Percentiles rank a stretch among this genome's conserved stretches.
Evolutionary conservation across 805 yeast genomes (phyloP).

Genomic region (Zygoascus bituminiphila): DNA sequence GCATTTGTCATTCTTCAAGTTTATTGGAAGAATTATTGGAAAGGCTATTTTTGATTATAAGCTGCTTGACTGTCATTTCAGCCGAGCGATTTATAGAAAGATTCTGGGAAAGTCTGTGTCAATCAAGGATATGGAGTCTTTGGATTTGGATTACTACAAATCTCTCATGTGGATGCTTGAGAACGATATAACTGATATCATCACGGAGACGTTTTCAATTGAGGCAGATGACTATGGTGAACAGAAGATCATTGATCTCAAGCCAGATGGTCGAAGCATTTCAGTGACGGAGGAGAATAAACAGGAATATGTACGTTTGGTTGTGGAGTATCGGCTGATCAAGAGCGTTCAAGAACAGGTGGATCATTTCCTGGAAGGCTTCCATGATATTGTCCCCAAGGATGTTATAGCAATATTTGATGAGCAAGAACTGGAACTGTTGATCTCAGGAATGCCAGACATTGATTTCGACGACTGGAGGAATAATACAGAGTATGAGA

Average conservation of each 20-base stretch:
- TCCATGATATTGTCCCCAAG: conserved; percentile 81
- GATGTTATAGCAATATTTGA: conserved; percentile 81
- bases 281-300: conserved; percentile 88
- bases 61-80: conserved; percentile 87
- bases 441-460: conserved; percentile 92
- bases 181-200: conserved; percentile 91
- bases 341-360: conserved; percentile 81
- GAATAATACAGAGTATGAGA: conserved; percentile 66
- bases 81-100: conserved; percentile 87
- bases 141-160: conserved; percentile 87
- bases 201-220: conserved; percentile 88
- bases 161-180: conserved; percentile 93
- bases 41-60: conserved; percentile 86
- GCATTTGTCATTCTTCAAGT: conserved; percentile 85
- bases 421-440: conserved; percentile 88
- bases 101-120: conserved; percentile 73
- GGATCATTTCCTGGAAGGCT: conserved; percentile 76
- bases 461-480: conserved; percentile 96
- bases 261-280: conserved; percentile 72
- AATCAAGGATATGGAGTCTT: conserved; percentile 86
- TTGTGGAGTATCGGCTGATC: conserved; percentile 80
- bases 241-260: conserved; percentile 71
- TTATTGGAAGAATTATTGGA: conserved; percentile 89
- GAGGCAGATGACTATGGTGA: conserved; percentile 93
- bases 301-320: conserved; percentile 74